A percentile compares a stretch with the other conserved stretches of the same genome.
These are phyloP conservation scores for Calonectria crousiana DNA, from an alignment of 2,329 filamentous ascomycete species.

Conservation along the genomic window DNA sequence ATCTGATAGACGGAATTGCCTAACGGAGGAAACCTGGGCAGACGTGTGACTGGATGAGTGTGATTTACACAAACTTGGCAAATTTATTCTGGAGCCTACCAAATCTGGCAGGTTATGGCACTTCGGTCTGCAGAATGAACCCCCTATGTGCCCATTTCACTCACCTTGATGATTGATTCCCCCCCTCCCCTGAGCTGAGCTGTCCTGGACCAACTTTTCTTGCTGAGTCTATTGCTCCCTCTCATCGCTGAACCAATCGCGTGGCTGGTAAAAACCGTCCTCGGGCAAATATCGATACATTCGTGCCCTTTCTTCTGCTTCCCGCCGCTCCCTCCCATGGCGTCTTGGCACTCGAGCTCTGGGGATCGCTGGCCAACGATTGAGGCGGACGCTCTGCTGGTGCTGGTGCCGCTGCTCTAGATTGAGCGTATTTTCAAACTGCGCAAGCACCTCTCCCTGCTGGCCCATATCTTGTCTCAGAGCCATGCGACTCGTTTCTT, in stretches of 20 bases:
- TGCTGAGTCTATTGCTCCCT: not conserved
- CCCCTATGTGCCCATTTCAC: not conserved
- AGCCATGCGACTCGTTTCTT: not conserved
- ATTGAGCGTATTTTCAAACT: not conserved
- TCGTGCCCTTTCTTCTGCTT: not conserved
- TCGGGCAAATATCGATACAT: not conserved
- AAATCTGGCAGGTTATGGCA: not conserved
- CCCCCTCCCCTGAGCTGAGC: not conserved
- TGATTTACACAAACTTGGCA: not conserved
- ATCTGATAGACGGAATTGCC: not conserved
- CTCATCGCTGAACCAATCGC: not conserved
- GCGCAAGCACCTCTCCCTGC: not conserved
- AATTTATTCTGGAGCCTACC: not conserved
- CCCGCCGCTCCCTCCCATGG: not conserved
- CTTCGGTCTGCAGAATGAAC: not conserved
- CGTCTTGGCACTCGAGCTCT: not conserved
- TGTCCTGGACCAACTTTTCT: not conserved
- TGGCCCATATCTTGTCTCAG: not conserved
- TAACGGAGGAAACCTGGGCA: not conserved
- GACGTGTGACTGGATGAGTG: not conserved
- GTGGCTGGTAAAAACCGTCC: not conserved
- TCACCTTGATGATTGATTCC: not conserved
- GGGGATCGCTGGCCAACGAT: not conserved
- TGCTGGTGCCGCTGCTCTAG: not conserved
- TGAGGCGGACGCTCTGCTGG: not conserved